Evolutionary conservation across 2,329 filamentous ascomycete species (phyloP).

Genomic region (Trichoderma breve): DNA sequence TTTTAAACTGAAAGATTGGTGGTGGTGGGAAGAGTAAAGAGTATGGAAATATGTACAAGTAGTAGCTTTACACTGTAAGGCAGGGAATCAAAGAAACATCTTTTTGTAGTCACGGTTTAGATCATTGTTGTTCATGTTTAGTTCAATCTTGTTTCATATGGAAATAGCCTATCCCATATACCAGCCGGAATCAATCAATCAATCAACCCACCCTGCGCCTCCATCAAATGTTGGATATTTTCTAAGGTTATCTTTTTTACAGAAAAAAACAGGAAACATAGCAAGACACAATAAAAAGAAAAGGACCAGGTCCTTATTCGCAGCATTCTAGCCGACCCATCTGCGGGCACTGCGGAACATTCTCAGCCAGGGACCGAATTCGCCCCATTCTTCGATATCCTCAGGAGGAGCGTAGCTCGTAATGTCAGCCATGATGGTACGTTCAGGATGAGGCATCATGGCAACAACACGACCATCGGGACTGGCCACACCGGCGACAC

Average conservation of each 20-base stretch:
- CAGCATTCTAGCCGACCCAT: constrained; percentile 66
- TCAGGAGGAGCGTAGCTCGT: constrained; percentile 67
- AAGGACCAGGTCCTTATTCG: background rate
- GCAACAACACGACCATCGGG: constrained; percentile 78
- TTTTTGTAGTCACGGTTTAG: background rate
- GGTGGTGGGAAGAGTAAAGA: too few relatives aligned
- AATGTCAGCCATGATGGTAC: constrained; percentile 79
- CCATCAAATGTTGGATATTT: constrained; percentile 9
- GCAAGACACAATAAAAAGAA: background rate
- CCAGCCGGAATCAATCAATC: background rate
- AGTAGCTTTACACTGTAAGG: background rate
- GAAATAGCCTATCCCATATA: background rate
- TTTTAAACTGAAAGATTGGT: background rate
- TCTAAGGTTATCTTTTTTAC: constrained; percentile 10
- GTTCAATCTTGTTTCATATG: constrained; percentile 3
- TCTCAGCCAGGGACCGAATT: constrained; percentile 80
- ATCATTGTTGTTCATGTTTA: background rate
- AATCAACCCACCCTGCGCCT: constrained; percentile 15
- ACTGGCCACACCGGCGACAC: constrained; percentile 77
- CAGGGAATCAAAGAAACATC: background rate
- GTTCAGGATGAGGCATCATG: constrained; percentile 91
- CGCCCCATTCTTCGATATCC: constrained; percentile 66
- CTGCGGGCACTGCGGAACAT: constrained; percentile 84
- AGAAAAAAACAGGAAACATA: background rate
- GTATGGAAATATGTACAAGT: background rate